Conservation (phyloP, 306 rosid species). For the Rubus parviflorus region DNA sequence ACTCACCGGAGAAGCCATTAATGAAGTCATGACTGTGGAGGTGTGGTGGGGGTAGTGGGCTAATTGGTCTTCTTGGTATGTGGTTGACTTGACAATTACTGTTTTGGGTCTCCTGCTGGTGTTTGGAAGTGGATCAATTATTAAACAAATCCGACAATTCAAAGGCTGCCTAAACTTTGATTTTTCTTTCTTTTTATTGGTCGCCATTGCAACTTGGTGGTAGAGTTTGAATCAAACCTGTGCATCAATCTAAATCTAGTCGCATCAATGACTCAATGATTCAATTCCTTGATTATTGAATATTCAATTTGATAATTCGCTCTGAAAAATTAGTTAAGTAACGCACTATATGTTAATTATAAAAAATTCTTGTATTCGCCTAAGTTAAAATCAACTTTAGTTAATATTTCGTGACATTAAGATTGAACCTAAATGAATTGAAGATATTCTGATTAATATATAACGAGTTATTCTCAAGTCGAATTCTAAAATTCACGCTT, state of each 20-base stretch:
- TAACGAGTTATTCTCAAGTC: too few species aligned
- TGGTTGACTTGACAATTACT: slow-evolving; percentile 1
- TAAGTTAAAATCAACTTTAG: too few species aligned
- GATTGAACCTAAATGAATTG: too few species aligned
- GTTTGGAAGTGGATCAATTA: background rate
- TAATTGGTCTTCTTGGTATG: background rate
- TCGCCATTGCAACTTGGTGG: background rate
- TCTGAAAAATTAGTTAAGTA: background rate
- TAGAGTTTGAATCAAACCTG: background rate
- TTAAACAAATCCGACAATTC: background rate
- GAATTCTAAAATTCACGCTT: too few species aligned
- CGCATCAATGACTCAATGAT: background rate
- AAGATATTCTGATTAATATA: too few species aligned
- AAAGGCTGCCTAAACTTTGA: background rate
- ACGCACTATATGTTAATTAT: too few species aligned
- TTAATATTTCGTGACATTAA: too few species aligned
- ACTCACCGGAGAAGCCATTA: slow-evolving; percentile 46
- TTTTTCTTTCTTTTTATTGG: background rate
- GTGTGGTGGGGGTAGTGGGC: slow-evolving; percentile 11
- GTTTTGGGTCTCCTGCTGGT: background rate
- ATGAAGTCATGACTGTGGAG: slow-evolving; percentile 17
- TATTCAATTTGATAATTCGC: background rate
- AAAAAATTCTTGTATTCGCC: too few species aligned
- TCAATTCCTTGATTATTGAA: background rate
- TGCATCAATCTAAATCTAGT: background rate